These are phyloP conservation scores for Abelmoschus esculentus DNA, from an alignment of 345 rosid species.

Conservation along the genomic window DNA sequence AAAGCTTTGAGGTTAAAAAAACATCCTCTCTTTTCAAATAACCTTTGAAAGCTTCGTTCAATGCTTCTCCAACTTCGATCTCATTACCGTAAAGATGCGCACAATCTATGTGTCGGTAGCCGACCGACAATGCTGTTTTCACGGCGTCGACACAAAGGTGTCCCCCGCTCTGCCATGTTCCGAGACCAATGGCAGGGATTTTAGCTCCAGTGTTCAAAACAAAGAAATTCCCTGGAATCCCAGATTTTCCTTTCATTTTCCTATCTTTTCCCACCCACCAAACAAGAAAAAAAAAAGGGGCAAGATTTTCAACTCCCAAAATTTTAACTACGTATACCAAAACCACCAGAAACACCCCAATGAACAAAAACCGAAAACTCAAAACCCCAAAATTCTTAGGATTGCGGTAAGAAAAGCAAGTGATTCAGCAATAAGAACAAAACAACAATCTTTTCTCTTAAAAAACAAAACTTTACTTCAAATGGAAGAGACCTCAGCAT, in stretches of 20 bases:
- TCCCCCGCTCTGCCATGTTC: slow-evolving; percentile 62
- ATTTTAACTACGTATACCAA: background rate
- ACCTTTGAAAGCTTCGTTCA: slow-evolving; percentile 36
- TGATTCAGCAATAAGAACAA: background rate
- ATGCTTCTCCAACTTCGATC: slow-evolving; percentile 52
- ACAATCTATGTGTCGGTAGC: slow-evolving; percentile 57
- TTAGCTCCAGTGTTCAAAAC: slow-evolving; percentile 50
- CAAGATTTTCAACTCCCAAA: background rate
- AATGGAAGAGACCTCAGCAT: background rate
- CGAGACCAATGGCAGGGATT: slow-evolving; percentile 56
- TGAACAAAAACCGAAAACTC: background rate
- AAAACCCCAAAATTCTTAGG: background rate
- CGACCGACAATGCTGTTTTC: slow-evolving; percentile 44
- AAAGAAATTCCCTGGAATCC: slow-evolving; percentile 30
- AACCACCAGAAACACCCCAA: background rate
- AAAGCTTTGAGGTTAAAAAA: slow-evolving; percentile 54
- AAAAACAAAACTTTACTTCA: slow-evolving; percentile 2
- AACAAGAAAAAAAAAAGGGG: background rate
- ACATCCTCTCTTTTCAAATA: slow-evolving; percentile 44
- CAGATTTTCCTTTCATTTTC: slow-evolving; percentile 42
- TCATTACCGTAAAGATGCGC: slow-evolving; percentile 63
- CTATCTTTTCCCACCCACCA: slow-evolving; percentile 2
- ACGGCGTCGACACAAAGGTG: slow-evolving; percentile 52
- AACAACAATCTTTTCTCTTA: background rate
- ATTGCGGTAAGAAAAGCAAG: background rate